A percentile compares a stretch with the other conserved stretches of the same genome.
These are phyloP conservation scores for Pascua guehoae DNA, from an alignment of 1,284 basidiomycete genomes.

Conservation along the genomic window DNA sequence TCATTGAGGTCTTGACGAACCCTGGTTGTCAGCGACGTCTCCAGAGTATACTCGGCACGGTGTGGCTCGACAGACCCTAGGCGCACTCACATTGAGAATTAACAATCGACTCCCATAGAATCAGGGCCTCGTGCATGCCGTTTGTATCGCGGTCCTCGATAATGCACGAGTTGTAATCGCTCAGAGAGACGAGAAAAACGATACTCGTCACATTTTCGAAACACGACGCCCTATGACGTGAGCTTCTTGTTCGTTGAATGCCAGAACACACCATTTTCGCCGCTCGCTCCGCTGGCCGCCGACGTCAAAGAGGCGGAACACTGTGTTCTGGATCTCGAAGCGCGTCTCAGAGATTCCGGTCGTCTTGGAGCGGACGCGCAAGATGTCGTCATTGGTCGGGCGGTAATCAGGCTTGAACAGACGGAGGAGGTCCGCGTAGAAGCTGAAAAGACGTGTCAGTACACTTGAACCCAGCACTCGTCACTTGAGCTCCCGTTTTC, in stretches of 20 bases:
- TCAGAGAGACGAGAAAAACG: constrained; percentile 86
- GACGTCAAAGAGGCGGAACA: constrained; percentile 77
- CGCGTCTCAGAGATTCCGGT: constrained; percentile 82
- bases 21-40: constrained; percentile 50
- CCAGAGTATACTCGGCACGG: too few relatives aligned
- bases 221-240: constrained; percentile 50
- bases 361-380: constrained; percentile 78
- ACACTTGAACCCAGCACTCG: too few relatives aligned
- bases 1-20: constrained; percentile 89
- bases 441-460: constrained; percentile 55
- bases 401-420: constrained; percentile 69
- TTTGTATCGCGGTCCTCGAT: constrained; percentile 94
- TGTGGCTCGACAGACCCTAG: too few relatives aligned
- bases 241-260: neutral
- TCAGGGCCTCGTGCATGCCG: constrained; percentile 97
- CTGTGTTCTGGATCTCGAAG: constrained; percentile 56
- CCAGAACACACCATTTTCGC: constrained; percentile 68
- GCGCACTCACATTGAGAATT: constrained; percentile 61
- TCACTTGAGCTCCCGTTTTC: too few relatives aligned
- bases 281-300: constrained; percentile 91
- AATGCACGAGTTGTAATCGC: constrained; percentile 92
- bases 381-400: constrained; percentile 76
- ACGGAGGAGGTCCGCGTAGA: constrained; percentile 71
- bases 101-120: constrained; percentile 91
- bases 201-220: constrained; percentile 96